Evolutionary conservation across 108 stramenopile genomes (phyloP).

Genomic region (Cyclostephanos invisitatus): DNA sequence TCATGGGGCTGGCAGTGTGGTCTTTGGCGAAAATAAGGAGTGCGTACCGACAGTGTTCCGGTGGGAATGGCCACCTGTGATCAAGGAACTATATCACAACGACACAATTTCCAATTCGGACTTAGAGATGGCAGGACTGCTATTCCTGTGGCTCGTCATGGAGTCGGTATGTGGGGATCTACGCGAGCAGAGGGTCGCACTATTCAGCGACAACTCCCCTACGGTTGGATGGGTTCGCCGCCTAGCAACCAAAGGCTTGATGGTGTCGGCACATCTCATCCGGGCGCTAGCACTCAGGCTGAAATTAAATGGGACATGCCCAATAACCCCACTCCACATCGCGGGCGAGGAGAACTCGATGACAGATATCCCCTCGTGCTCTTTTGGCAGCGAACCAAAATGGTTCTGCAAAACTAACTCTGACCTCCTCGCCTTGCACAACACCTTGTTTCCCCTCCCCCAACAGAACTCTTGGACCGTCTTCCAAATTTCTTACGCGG

Average conservation of each 20-base stretch:
- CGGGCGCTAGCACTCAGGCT: conserved; percentile 5
- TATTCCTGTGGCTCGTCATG: too few relatives aligned
- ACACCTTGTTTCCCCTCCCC: conserved; percentile 10
- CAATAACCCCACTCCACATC: conserved; percentile 16
- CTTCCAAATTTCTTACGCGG: too few relatives aligned
- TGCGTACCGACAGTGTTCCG: too few relatives aligned
- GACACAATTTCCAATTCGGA: too few relatives aligned
- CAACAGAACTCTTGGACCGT: conserved; percentile 16
- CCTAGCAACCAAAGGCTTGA: conserved; percentile 2
- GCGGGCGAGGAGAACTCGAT: conserved; percentile 4
- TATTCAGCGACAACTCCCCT: too few relatives aligned
- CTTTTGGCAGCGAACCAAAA: conserved; percentile 11
- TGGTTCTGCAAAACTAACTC: conserved; percentile 12
- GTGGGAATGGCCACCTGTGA: too few relatives aligned
- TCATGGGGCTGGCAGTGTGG: too few relatives aligned
- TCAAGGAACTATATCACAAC: too few relatives aligned
- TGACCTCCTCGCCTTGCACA: conserved; percentile 1
- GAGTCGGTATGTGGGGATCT: too few relatives aligned
- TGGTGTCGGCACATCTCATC: neutral
- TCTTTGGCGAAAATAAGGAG: too few relatives aligned
- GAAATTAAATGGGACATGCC: neutral
- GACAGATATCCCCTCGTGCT: conserved; percentile 18
- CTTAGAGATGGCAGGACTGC: too few relatives aligned
- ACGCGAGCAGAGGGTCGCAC: neutral
- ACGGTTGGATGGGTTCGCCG: conserved; percentile 9